Percentiles rank a stretch among this genome's conserved stretches.
Evolutionary conservation across 352 stramenopile genomes (phyloP).

Genomic region (Halophytophthora batemanensis): DNA sequence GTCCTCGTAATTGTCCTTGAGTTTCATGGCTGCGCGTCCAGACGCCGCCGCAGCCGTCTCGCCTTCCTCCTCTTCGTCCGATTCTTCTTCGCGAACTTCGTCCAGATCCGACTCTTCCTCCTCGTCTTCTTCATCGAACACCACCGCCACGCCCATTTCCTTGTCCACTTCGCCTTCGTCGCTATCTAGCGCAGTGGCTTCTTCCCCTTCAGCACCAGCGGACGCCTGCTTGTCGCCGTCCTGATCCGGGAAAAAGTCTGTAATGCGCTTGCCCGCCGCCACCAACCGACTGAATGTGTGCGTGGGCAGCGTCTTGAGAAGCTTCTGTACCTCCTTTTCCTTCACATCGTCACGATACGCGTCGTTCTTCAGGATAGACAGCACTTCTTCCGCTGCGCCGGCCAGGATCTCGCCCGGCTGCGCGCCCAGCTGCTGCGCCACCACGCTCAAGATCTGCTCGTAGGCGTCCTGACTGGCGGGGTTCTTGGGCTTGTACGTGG

Average conservation of each 20-base stretch:
- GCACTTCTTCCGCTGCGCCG: constrained; percentile 90
- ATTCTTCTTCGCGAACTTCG: constrained; percentile 75
- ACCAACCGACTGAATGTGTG: constrained; percentile 85
- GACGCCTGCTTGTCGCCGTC: constrained; percentile 24
- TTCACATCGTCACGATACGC: constrained; percentile 83
- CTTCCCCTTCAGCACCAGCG: constrained; percentile 19
- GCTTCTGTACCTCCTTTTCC: constrained; percentile 74
- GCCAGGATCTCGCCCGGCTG: constrained; percentile 90
- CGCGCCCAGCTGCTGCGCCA: constrained; percentile 76
- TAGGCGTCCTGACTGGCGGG: constrained; percentile 86
- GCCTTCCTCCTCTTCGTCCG: constrained; percentile 59
- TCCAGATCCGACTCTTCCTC: constrained; percentile 92
- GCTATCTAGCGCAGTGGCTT: constrained; percentile 26
- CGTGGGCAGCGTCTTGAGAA: constrained; percentile 78
- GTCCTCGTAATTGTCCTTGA: constrained; percentile 70
- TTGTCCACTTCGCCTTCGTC: constrained; percentile 90
- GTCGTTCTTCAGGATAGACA: constrained; percentile 92
- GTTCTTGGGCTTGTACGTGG: constrained; percentile 88
- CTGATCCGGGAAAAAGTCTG: constrained; percentile 75
- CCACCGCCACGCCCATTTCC: constrained; percentile 97
- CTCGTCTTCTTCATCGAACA: constrained; percentile 98
- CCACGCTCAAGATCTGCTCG: constrained; percentile 82
- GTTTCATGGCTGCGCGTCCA: constrained; percentile 51
- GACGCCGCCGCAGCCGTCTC: constrained; percentile 20
- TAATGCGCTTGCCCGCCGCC: constrained; percentile 82